These are phyloP conservation scores for Epichloe glyceriae DNA, from an alignment of 2,329 filamentous ascomycete species.

Conservation along the genomic window DNA sequence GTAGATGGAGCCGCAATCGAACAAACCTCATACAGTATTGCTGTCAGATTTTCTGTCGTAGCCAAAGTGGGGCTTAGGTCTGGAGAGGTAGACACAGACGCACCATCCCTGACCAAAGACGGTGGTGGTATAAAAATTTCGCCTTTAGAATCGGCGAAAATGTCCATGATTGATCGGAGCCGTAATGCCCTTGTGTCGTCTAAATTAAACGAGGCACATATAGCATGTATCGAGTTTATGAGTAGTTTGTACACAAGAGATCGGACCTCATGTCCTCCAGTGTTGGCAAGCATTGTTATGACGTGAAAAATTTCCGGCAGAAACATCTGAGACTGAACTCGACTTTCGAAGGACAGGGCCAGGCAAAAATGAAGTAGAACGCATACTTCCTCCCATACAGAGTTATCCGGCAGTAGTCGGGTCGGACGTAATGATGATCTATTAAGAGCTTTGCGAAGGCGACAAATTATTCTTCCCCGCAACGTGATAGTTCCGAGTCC, in stretches of 20 bases:
- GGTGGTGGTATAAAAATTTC: conserved; percentile 42
- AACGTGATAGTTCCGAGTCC: conserved; percentile 53
- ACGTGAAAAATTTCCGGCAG: conserved; percentile 58
- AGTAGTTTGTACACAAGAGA: conserved; percentile 49
- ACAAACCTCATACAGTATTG: conserved; percentile 50
- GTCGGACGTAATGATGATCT: conserved; percentile 55
- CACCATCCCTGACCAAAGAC: conserved; percentile 35
- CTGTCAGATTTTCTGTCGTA: conserved; percentile 48
- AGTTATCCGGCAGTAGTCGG: conserved; percentile 50
- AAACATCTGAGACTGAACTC: conserved; percentile 54
- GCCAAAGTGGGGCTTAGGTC: conserved; percentile 38
- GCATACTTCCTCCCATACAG: conserved; percentile 57
- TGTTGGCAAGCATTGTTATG: conserved; percentile 58
- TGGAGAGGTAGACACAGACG: conserved; percentile 40
- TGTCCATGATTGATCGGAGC: conserved; percentile 41
- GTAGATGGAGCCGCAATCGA: conserved; percentile 49
- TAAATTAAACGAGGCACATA: conserved; percentile 51
- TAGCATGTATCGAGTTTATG: conserved; percentile 54
- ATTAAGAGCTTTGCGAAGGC: conserved; percentile 54
- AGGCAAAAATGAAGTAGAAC: conserved; percentile 53
- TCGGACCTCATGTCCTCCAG: conserved; percentile 43
- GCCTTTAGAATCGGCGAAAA: conserved; percentile 45
- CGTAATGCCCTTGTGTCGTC: conserved; percentile 46
- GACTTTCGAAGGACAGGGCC: conserved; percentile 53
- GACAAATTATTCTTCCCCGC: conserved; percentile 50